phyloP scores from a whole-genome alignment of 164 flowering plant genomes.

The Stephania cephalantha region DNA sequence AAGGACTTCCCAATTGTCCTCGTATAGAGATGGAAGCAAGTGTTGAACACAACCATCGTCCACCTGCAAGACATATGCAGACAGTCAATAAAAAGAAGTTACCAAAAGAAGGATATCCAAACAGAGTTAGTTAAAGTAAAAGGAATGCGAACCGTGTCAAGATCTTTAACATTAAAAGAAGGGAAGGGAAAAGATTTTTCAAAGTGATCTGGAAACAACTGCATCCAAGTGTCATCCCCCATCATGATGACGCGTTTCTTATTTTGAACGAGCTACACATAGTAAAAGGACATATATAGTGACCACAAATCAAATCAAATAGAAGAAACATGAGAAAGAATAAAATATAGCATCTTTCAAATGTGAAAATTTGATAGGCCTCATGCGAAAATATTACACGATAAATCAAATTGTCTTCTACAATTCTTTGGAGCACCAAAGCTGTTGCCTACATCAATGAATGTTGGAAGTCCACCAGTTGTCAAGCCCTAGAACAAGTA shows the following conservation, averaged over 20 bases:
- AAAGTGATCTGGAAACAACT: constrained; percentile 89
- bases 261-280: constrained; percentile 59
- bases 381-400: constrained; percentile 40
- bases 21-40: constrained; percentile 68
- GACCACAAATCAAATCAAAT: constrained; percentile 7
- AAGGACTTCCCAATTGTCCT: constrained; percentile 95
- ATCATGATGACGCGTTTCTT: constrained; percentile 86
- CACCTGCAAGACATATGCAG: constrained; percentile 48
- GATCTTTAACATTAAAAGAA: constrained; percentile 97
- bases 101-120: background rate
- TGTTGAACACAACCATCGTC: constrained; percentile 87
- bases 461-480: constrained; percentile 97
- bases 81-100: constrained; percentile 1
- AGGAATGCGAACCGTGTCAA: constrained; percentile 56
- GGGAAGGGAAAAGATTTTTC: constrained; percentile 73
- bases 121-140: background rate
- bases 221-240: constrained; percentile 99
- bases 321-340: background rate
- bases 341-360: background rate
- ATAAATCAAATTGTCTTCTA: constrained; percentile 83
- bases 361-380: background rate
- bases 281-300: background rate
- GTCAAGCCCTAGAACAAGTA: constrained; percentile 67
- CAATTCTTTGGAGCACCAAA: constrained; percentile 97
- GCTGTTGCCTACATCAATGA: constrained; percentile 95